Base-by-base conservation (phyloP, 345 rosid species). In the Pelargonium nanum region DNA sequence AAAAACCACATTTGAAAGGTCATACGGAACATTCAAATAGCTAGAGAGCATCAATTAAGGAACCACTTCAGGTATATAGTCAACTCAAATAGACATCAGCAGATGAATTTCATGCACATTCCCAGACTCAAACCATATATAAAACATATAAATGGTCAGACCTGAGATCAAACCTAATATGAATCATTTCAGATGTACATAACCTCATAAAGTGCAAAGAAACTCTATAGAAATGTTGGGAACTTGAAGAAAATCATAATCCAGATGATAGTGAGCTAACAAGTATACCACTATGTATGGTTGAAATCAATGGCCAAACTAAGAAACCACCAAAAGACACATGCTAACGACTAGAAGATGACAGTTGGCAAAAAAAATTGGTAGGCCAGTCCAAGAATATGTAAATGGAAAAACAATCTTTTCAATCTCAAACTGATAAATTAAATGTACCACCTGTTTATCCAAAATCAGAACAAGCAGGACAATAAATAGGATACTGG, bases 11-110 rank as follows among this genome's bases (percentile, higher is more conserved):
- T 84, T 87, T 22, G 99, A 93, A 58, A 93, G 96, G 81, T 93
- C 99, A 70, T 80, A 93, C 19, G 99, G 99, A 65, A 93, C 97
- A 75, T 89, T 93, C 74, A 93, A 80, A 72, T 93, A 93, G 86
- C 99, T 93, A 63, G 24, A 58, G 50, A 64, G 23, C 66, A 60
- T 69, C 51, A 67, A 74, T 87, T 78, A 93, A 85, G 95, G 87
- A 56, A 74, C 28, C 25, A 68, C 72, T 51, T 30, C 23, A 54
- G 32, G 34, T 44, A 34, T 19, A 28, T 13, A 22, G n/a, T 21
- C 13, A 65, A 44, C 64, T 57, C 54, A 48, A 22, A 26, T 4
- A 0, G 4, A 19, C 55, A 6, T 9, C 24, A n/a, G 15, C 12
- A 6, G 20, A 22, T 8, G 26, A 55, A 17, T 0, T 56, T 25